phyloP scores from a whole-genome alignment of 306 rosid genomes.

The Elaeagnus macrophylla region DNA sequence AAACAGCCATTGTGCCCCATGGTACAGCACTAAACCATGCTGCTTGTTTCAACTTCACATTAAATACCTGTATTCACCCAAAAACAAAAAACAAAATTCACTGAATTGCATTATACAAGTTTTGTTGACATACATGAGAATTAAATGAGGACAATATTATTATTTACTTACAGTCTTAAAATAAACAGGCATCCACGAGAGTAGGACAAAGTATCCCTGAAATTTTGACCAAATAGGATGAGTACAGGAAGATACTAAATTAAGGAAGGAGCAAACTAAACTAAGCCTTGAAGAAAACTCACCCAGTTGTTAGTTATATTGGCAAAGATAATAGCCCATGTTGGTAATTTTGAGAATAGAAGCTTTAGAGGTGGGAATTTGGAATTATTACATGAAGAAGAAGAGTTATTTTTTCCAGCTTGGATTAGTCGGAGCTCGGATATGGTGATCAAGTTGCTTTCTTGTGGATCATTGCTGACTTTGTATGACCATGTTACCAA shows the following conservation, averaged over 20 bases:
- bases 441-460: constrained; percentile 42
- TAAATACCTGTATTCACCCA: constrained; percentile 47
- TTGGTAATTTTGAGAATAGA: constrained; percentile 67
- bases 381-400: constrained; percentile 23
- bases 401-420: constrained; percentile 53
- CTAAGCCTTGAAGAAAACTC: constrained; percentile 22
- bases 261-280: constrained; percentile 1
- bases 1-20: constrained; percentile 91
- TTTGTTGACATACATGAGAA: background rate
- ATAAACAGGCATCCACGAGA: constrained; percentile 97
- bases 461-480: constrained; percentile 63
- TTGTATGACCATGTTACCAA: constrained; percentile 41
- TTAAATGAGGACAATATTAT: constrained; percentile 5
- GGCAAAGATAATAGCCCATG: constrained; percentile 85
- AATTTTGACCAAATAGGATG: constrained; percentile 16
- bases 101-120: background rate
- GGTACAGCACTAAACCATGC: constrained; percentile 98
- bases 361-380: constrained; percentile 51
- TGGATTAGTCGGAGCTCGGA: constrained; percentile 62
- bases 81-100: no score
- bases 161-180: constrained; percentile 67
- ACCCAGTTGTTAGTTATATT: constrained; percentile 91
- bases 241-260: background rate
- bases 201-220: constrained; percentile 97
- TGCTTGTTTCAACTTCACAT: constrained; percentile 84